A percentile compares a stretch with the other conserved stretches of the same genome.
These are phyloP conservation scores for Lasiosphaeriaceae sp. DNA, from an alignment of 495 filamentous ascomycete genomes.

Conservation along the genomic window DNA sequence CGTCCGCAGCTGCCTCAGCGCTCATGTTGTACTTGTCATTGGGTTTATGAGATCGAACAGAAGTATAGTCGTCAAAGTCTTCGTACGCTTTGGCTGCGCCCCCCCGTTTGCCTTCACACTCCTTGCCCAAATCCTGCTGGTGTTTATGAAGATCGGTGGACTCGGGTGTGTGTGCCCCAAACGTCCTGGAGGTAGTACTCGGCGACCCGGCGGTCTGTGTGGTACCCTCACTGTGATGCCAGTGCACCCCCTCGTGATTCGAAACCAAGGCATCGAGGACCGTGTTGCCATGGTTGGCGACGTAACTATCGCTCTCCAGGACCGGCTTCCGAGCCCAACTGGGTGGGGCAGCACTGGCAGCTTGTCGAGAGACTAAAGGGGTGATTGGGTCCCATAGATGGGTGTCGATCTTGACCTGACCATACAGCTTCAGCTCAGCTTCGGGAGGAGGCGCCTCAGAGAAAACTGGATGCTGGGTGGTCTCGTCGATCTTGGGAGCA, in stretches of 20 bases:
- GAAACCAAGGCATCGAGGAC: slow-evolving; percentile 12
- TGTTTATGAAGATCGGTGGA: slow-evolving; percentile 26
- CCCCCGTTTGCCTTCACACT: background rate
- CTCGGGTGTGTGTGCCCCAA: background rate
- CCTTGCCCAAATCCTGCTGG: slow-evolving; percentile 18
- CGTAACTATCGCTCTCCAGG: slow-evolving; percentile 28
- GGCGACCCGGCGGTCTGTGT: background rate
- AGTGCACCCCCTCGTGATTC: slow-evolving; percentile 17
- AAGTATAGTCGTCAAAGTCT: slow-evolving; percentile 23
- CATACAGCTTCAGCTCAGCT: slow-evolving; percentile 37
- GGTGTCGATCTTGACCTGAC: slow-evolving; percentile 28
- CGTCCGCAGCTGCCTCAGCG: background rate
- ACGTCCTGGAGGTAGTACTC: background rate
- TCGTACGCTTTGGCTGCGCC: slow-evolving; percentile 3
- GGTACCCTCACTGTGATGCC: slow-evolving; percentile 21
- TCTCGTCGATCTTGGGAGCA: slow-evolving; percentile 19
- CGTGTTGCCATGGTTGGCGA: slow-evolving; percentile 17
- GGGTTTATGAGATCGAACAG: slow-evolving; percentile 19
- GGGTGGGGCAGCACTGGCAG: background rate
- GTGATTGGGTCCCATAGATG: slow-evolving; percentile 12
- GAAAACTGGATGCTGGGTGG: slow-evolving; percentile 21
- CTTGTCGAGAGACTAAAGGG: background rate
- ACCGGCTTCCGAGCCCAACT: background rate
- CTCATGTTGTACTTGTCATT: slow-evolving; percentile 21
- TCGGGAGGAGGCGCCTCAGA: slow-evolving; percentile 32